Base-by-base conservation (phyloP, 2,329 filamentous ascomycete species). In the Venturia pyrina region DNA sequence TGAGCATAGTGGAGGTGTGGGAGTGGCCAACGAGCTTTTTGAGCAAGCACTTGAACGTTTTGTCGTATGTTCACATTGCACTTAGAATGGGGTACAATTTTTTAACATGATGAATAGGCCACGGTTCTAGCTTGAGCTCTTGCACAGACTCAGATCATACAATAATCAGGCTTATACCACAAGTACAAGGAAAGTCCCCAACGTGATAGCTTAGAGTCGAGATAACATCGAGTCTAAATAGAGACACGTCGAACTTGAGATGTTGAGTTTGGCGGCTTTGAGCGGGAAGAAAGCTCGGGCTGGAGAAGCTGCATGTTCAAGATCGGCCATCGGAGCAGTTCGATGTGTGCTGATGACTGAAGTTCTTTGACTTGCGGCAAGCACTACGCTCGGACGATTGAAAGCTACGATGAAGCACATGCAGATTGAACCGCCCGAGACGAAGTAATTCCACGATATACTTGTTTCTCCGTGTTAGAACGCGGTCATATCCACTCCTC, bases 41-140 rank as follows among this genome's bases (percentile, higher is more conserved):
- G 85, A 88, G 72, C 78, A 82, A 65, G 86, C 84, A 7, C 75
- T 96, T 66, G 90, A 95, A 70, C 87, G 90, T 69, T 95, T 95
- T 72, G 84, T 95, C 44, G 63, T 65, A 59, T 40, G 63, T 24
- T 43, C 10, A 8, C 21, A n/a, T 15, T 24, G 19, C 5, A 17
- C 24, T 5, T 10, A 21, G 28, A 19, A 24, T 11, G 21, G 1
- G 15, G 13, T 28, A 15, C 24, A 28, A 1, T 11, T 28, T 46
- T 24, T 37, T 62, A 43, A 62, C n/a, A 3, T 43, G 17, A 5
- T 5, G 11, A 28, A 32, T 40, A 62, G 60, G 60, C 40, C 60
- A 62, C 60, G n/a, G 60, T 62, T 41, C 43, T 62, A 40, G 60
- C 60, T 62, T 62, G 40, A 62, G 13, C 3, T 10, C 8, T 17